phyloP scores from a whole-genome alignment of 2,329 filamentous ascomycete genomes.

The Curvularia spicifera region DNA sequence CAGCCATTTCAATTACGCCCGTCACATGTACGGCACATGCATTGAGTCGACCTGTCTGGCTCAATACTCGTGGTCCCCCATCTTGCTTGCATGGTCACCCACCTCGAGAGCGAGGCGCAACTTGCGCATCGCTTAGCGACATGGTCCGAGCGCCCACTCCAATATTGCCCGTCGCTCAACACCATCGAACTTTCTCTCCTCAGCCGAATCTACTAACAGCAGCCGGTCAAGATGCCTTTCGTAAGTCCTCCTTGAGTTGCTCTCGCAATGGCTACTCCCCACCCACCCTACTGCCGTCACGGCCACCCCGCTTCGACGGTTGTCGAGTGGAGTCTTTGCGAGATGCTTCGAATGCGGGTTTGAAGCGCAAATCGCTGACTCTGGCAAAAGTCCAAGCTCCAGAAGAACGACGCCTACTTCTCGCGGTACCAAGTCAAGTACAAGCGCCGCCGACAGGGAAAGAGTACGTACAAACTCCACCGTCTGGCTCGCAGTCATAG shows the following conservation, averaged over 20 bases:
- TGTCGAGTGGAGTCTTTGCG: constrained; percentile 60
- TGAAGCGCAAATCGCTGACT: constrained; percentile 99
- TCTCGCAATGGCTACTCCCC: constrained; percentile 10
- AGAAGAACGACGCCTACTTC: constrained; percentile 99
- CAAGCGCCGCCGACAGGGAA: constrained; percentile 92
- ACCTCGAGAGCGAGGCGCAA: constrained; percentile 15
- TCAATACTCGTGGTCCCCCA: constrained; percentile 11
- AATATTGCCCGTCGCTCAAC: constrained; percentile 12
- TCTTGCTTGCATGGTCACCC: constrained; percentile 16
- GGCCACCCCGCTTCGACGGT: constrained; percentile 38
- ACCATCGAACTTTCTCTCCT: constrained; percentile 32
- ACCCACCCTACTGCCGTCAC: constrained; percentile 24
- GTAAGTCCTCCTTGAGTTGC: constrained; percentile 51
- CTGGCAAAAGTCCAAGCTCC: constrained; percentile 86
- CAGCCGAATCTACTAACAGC: constrained; percentile 39
- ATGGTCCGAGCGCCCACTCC: constrained; percentile 19
- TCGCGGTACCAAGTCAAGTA: constrained; percentile 99
- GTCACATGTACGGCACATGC: no score
- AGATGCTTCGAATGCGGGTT: constrained; percentile 88
- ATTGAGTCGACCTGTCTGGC: background rate
- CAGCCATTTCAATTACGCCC: background rate
- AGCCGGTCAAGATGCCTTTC: constrained; percentile 54
- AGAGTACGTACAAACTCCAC: constrained; percentile 76
- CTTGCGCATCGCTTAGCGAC: constrained; percentile 23
- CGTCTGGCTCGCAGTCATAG: background rate